A percentile compares a stretch with the other conserved stretches of the same genome.
phyloP scores from a whole-genome alignment of 2,329 filamentous ascomycete species.

The Nigrospora oryzae region DNA sequence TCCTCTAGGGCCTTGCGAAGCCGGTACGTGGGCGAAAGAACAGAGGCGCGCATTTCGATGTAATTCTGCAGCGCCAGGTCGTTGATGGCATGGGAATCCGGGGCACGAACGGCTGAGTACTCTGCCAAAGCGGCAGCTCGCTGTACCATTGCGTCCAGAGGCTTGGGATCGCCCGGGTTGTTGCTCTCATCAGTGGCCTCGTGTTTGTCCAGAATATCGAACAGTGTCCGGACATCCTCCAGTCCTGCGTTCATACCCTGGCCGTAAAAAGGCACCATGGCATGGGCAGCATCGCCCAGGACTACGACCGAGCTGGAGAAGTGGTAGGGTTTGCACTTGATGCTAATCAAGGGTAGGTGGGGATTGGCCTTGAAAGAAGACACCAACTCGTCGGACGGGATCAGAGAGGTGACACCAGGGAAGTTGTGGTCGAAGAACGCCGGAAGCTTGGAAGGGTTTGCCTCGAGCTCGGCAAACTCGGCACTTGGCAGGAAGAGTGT shows the following conservation, averaged over 20 bases:
- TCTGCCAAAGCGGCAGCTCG: conserved; percentile 64
- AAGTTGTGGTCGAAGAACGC: conserved; percentile 77
- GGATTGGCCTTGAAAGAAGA: conserved; percentile 74
- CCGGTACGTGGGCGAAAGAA: conserved; percentile 68
- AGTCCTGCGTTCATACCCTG: conserved; percentile 97
- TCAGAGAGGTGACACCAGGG: conserved; percentile 71
- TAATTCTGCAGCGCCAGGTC: conserved; percentile 89
- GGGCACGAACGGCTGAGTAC: conserved; percentile 66
- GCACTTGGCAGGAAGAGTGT: conserved; percentile 79
- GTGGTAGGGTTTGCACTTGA: conserved; percentile 89
- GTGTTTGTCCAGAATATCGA: conserved; percentile 69
- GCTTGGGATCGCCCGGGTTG: conserved; percentile 16
- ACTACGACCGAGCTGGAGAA: conserved; percentile 71
- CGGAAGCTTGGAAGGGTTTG: conserved; percentile 48
- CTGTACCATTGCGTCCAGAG: conserved; percentile 44
- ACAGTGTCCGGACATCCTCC: conserved; percentile 86
- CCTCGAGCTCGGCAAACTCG: conserved; percentile 62
- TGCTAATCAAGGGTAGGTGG: conserved; percentile 84
- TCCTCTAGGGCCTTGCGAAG: conserved; percentile 84
- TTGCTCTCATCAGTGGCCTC: conserved; percentile 34
- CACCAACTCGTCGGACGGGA: conserved; percentile 58
- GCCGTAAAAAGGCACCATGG: conserved; percentile 97
- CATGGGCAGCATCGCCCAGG: conserved; percentile 88
- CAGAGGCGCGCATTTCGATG: conserved; percentile 83
- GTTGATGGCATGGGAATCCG: conserved; percentile 84